Evolutionary conservation across 257 asterid genomes (phyloP).

Genomic region (Scutellaria barbata): DNA sequence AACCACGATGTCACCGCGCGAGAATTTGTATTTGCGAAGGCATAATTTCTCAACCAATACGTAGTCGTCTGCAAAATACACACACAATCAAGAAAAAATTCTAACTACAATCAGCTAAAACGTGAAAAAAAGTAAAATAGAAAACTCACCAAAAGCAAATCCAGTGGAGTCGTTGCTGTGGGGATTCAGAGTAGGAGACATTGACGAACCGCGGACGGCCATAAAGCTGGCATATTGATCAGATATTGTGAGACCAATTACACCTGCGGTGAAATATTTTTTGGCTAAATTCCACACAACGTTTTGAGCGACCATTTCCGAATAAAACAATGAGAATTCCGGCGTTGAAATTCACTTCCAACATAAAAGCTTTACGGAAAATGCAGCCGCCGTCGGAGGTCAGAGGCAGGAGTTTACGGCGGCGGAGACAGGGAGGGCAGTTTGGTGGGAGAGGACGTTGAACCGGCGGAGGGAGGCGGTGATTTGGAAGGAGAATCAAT

Average conservation of each 20-base stretch:
- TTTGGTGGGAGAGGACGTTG: too few species aligned
- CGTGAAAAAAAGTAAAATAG: background rate
- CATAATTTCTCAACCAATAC: slow-evolving; percentile 83
- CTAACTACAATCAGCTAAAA: background rate
- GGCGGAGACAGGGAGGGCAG: too few species aligned
- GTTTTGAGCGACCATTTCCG: slow-evolving; percentile 51
- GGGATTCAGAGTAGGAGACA: slow-evolving; percentile 92
- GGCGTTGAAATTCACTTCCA: background rate
- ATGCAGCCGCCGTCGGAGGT: slow-evolving; percentile 27
- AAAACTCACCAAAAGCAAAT: slow-evolving; percentile 52
- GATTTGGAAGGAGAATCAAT: too few species aligned
- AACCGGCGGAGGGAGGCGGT: too few species aligned
- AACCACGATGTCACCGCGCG: slow-evolving; percentile 80
- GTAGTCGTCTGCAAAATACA: slow-evolving; percentile 60
- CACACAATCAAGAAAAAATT: background rate
- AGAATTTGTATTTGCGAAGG: slow-evolving; percentile 75
- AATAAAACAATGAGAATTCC: background rate
- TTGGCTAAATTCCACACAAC: slow-evolving; percentile 55
- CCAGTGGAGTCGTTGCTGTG: slow-evolving; percentile 35
- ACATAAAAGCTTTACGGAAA: background rate
- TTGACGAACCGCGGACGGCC: slow-evolving; percentile 83
- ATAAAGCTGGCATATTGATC: slow-evolving; percentile 72
- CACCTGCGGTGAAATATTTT: slow-evolving; percentile 58
- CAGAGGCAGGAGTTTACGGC: slow-evolving; percentile 6
- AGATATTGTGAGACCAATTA: slow-evolving; percentile 69